Base-by-base conservation (phyloP, 495 filamentous ascomycete species). In the Recurvomyces mirabilis region DNA sequence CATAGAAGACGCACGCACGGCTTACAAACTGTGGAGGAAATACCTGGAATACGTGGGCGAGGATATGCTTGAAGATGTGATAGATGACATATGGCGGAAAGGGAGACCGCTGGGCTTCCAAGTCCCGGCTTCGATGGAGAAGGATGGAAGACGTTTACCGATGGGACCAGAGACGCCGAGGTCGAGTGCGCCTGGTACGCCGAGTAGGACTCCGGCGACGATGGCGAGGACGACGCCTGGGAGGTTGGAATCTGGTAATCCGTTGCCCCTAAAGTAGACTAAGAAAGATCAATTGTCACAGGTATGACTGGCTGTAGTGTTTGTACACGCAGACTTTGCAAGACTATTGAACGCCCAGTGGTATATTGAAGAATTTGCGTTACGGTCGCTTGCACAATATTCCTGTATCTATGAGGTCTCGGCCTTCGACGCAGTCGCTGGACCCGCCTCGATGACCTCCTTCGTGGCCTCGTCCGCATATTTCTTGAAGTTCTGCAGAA, bases 1-100 rank as follows among this genome's bases (percentile, higher is more conserved):
- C 0, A 87, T 95, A 45, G 91, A 95, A 59, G 91, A 99, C 55
- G 88, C 91, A 5, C 72, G 78, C 17, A 91, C 89, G 37, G 89
- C 93, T 5, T 69, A 96, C 14, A 81, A 81, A 56, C 71, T 99
- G 3, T 96, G 89, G 69, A 71, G 81, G 22, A 94, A 94, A 60
- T 94, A 86, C 58, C 72, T 80, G 41, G 87, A 96, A 63, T 95
- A 84, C 51, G 66, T 78, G 14, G 86, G 89, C 51, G 84, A 82
- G 0, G 91, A 89, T 1, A 75, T 93, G 13, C 68, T 93, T 30
- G 76, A 84, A 50, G 56, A 65, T 4, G 87, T 88, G 60, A 70
- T 94, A 29, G 73, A 84, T 53, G 82, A 88, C 47, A 82, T 94
- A 18, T 94, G 91, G 59, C 32, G 69, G 68, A 40, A 75, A 75